Conservation (phyloP, 176 grass and related monocot species). For the Elymus sibiricus region DNA sequence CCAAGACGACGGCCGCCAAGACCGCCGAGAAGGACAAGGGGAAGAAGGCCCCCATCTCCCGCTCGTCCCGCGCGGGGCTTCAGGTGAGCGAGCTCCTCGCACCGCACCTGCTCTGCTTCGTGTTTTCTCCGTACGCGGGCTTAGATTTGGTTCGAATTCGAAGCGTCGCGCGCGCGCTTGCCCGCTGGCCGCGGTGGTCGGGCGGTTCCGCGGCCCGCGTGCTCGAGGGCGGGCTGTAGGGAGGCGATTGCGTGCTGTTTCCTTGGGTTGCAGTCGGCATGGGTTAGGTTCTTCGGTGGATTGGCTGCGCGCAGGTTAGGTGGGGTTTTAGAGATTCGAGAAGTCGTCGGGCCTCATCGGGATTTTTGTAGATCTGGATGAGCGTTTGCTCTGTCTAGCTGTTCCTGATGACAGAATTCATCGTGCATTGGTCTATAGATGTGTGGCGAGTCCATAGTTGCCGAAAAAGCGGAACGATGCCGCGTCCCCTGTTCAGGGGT, state of each 20-base stretch:
- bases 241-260: not conserved
- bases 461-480: too few relatives aligned
- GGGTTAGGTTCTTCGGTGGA: not conserved
- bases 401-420: too few relatives aligned
- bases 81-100: slow-evolving; percentile 28
- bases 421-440: too few relatives aligned
- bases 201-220: not conserved
- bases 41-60: slow-evolving; percentile 65
- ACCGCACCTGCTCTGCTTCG: not conserved
- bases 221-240: not conserved
- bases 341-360: not conserved
- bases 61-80: slow-evolving; percentile 63
- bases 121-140: not conserved
- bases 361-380: too few relatives aligned
- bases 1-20: slow-evolving; percentile 72
- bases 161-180: not conserved
- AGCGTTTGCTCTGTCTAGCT: too few relatives aligned
- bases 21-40: slow-evolving; percentile 67
- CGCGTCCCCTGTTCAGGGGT: too few relatives aligned
- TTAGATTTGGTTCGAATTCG: slow-evolving; percentile 25
- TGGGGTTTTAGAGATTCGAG: not conserved
- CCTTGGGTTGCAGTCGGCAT: not conserved
- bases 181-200: not conserved
- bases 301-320: not conserved
- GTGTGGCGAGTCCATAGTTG: too few relatives aligned